Base-by-base conservation (phyloP, 73 alveolate genomes). In the Tetrahymena thermophila region DNA sequence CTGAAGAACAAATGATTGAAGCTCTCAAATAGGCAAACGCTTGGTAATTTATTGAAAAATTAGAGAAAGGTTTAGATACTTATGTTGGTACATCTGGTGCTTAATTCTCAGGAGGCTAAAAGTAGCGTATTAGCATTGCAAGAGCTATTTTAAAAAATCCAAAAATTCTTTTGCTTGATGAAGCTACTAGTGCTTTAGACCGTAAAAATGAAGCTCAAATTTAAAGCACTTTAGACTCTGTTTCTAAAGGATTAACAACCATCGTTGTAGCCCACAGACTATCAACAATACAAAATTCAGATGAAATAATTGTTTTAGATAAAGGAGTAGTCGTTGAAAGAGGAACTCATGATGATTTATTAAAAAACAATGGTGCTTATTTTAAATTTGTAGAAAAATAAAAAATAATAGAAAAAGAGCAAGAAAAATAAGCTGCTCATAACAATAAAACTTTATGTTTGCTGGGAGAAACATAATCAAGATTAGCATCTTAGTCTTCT, bases 171-270 rank as follows among this genome's bases (percentile, higher is more conserved):
- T 94, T 97, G 44, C 96, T 97, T 17, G 99, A 97, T 94, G 98
- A 97, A 94, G 98, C 99, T 3, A 97, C 99, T 58, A 94, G 98
- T 34, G 98, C 99, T 34, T 95, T 98, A 34, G 99, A 98, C 93
- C 97, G 98, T 85, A 98, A 96, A 94, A 97, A 98, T 96, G 99
- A 98, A 94, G 97, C 94, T 84, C 97, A 97, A 96, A 98, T 98
- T 50, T 96, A 96, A 93, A 94, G 97, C 56, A 97, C 98, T 83
- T 93, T 98, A 56, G 96, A 94, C 96, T 94, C 96, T 44, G 96
- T 98, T 55, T 95, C 97, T 34, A 85, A 96, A 56, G 98, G 97
- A 11, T 96, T 97, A 42, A 98, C 99, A 43, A 97, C 98, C 43
- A 94, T 98, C 19, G 94, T 98, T 23, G 96, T 98, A 43, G 99